Conservation (phyloP, 495 filamentous ascomycete species). For the Hypoxylon rickii region DNA sequence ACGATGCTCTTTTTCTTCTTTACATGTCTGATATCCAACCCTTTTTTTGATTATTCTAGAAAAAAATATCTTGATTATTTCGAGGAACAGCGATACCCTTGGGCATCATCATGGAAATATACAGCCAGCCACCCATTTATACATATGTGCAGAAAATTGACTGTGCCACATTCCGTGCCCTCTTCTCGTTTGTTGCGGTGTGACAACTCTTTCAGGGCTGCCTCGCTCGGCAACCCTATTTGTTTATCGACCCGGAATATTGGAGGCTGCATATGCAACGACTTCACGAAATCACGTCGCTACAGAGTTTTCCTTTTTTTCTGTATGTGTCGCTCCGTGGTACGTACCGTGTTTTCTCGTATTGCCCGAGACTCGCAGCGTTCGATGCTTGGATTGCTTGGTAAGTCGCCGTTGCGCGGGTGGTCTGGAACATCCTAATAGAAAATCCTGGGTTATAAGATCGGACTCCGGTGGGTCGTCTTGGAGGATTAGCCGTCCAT, state of each 20-base stretch:
- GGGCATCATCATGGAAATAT: conserved; percentile 32
- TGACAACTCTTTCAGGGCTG: conserved; percentile 17
- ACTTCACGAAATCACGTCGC: too few relatives aligned
- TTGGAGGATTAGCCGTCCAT: too few relatives aligned
- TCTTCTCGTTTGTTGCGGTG: conserved; percentile 22
- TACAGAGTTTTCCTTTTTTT: too few relatives aligned
- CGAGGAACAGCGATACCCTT: conserved; percentile 27
- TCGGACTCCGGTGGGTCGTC: too few relatives aligned
- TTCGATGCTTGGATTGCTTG: too few relatives aligned
- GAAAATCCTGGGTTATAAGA: too few relatives aligned
- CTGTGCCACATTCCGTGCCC: not conserved
- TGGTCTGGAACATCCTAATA: too few relatives aligned
- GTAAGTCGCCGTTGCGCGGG: too few relatives aligned
- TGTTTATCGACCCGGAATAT: conserved; percentile 25
- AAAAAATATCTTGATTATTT: conserved; percentile 17
- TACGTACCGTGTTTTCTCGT: too few relatives aligned
- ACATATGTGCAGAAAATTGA: conserved; percentile 1
- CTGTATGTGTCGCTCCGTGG: too few relatives aligned
- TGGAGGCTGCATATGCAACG: conserved; percentile 27
- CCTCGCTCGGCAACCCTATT: conserved; percentile 13
- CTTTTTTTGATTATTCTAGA: conserved; percentile 17
- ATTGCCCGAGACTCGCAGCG: too few relatives aligned
- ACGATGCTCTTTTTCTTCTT: conserved; percentile 19
- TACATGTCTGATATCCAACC: conserved; percentile 29
- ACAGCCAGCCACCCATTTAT: conserved; percentile 18